Conservation (phyloP, 169 alveolate genomes). For the Plasmodium gonderi region DNA sequence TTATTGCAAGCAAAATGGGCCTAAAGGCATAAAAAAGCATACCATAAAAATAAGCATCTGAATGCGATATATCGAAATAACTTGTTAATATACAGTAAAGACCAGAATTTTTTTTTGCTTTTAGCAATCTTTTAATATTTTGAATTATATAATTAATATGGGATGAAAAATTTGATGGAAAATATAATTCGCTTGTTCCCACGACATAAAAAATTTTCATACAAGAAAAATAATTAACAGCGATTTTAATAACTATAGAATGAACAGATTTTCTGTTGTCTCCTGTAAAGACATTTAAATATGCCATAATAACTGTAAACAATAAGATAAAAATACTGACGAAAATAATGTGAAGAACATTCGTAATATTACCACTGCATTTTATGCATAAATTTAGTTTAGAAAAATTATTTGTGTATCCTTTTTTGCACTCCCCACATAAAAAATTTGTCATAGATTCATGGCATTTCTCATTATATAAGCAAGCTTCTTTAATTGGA, state of each 20-base stretch:
- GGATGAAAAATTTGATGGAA: constrained; percentile 76
- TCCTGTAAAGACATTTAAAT: constrained; percentile 83
- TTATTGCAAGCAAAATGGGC: constrained; percentile 81
- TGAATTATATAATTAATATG: constrained; percentile 26
- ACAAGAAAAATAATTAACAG: constrained; percentile 78
- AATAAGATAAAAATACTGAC: constrained; percentile 62
- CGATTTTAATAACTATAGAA: constrained; percentile 80
- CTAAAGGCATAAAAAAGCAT: constrained; percentile 83
- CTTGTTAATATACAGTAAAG: constrained; percentile 83
- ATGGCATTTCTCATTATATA: constrained; percentile 72
- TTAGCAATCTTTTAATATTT: constrained; percentile 24
- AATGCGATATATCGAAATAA: constrained; percentile 76
- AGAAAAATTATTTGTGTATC: constrained; percentile 80
- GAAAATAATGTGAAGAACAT: constrained; percentile 56
- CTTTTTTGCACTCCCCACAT: constrained; percentile 81
- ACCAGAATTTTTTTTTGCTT: constrained; percentile 54
- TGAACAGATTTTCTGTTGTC: constrained; percentile 81
- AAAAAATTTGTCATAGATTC: constrained; percentile 81
- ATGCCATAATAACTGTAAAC: constrained; percentile 81
- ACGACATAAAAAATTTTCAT: constrained; percentile 77
- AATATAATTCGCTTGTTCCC: constrained; percentile 58
- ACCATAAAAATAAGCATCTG: constrained; percentile 86
- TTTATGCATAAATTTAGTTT: constrained; percentile 75
- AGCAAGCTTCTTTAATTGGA: constrained; percentile 79
- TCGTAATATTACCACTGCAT: constrained; percentile 76